Conservation (phyloP, 352 stramenopile genomes). For the Peronosclerospora sorghi region DNA sequence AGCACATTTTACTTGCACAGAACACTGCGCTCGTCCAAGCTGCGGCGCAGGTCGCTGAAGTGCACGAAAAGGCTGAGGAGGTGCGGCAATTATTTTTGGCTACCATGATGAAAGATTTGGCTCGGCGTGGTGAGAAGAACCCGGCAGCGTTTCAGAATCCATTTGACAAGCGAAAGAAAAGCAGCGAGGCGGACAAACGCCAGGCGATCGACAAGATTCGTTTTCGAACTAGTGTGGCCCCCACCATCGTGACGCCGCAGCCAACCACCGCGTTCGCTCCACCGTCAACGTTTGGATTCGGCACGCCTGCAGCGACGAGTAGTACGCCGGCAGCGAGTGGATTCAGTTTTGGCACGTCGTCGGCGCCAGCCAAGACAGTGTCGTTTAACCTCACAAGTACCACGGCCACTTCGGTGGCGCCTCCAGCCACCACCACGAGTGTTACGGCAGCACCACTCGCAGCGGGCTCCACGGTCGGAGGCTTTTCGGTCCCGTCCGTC, state of each 20-base stretch:
- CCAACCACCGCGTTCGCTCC: constrained; percentile 8
- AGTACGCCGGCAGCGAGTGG: constrained; percentile 13
- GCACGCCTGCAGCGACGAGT: constrained; percentile 9
- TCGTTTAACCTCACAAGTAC: constrained; percentile 40
- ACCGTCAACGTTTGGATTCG: constrained; percentile 34
- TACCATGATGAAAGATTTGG: constrained; percentile 50
- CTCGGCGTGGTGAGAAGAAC: constrained; percentile 50
- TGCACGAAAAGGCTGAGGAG: constrained; percentile 65
- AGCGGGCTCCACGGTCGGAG: constrained; percentile 9
- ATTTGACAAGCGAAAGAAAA: constrained; percentile 73
- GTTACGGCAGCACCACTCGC: constrained; percentile 11
- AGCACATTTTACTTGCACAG: constrained; percentile 68
- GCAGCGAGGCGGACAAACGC: constrained; percentile 39
- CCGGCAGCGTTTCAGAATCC: constrained; percentile 54
- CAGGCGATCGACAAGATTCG: constrained; percentile 67
- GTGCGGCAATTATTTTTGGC: constrained; percentile 58
- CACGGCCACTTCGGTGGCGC: constrained; percentile 16
- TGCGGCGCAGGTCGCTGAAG: constrained; percentile 58
- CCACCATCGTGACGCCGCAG: constrained; percentile 42
- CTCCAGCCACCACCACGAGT: constrained; percentile 13
- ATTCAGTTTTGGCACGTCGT: constrained; percentile 29
- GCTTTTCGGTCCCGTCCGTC: constrained; percentile 21
- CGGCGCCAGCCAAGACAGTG: constrained; percentile 44
- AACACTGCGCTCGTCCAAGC: constrained; percentile 70
- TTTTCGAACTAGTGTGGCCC: constrained; percentile 61